Evolutionary conservation across 441 rosid species (phyloP).

Genomic region (Brassica balearica): DNA sequence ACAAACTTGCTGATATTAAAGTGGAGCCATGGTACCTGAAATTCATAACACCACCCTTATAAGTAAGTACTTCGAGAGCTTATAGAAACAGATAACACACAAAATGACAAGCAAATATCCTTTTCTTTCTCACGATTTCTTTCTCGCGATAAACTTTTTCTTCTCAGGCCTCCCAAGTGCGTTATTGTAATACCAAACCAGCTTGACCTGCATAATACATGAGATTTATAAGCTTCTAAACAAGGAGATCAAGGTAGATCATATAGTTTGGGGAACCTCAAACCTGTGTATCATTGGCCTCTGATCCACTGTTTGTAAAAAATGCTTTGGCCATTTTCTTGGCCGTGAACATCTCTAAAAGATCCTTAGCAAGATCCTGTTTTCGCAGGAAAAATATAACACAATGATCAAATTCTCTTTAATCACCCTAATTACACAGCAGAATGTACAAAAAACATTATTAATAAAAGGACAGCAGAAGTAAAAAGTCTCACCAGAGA

Average conservation of each 20-base stretch:
- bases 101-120: background rate
- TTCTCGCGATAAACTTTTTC: constrained; percentile 85
- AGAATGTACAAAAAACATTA: background rate
- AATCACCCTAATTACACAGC: background rate
- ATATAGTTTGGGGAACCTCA: constrained; percentile 51
- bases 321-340: constrained; percentile 87
- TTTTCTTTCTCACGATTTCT: constrained; percentile 59
- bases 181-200: constrained; percentile 90
- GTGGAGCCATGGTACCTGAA: constrained; percentile 96
- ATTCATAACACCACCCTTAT: background rate
- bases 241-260: background rate
- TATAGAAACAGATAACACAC: background rate
- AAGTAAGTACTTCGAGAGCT: constrained; percentile 16
- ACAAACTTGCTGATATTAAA: constrained; percentile 90
- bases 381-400: constrained; percentile 16
- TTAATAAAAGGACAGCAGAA: background rate
- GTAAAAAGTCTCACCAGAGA: constrained; percentile 64
- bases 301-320: constrained; percentile 96
- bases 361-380: constrained; percentile 94
- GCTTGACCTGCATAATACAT: constrained; percentile 65
- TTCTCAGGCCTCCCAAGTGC: constrained; percentile 88
- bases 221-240: background rate
- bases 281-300: constrained; percentile 98
- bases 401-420: constrained; percentile 31
- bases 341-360: constrained; percentile 83